Conservation (phyloP, 345 rosid genomes). For the Salix arbutifolia region DNA sequence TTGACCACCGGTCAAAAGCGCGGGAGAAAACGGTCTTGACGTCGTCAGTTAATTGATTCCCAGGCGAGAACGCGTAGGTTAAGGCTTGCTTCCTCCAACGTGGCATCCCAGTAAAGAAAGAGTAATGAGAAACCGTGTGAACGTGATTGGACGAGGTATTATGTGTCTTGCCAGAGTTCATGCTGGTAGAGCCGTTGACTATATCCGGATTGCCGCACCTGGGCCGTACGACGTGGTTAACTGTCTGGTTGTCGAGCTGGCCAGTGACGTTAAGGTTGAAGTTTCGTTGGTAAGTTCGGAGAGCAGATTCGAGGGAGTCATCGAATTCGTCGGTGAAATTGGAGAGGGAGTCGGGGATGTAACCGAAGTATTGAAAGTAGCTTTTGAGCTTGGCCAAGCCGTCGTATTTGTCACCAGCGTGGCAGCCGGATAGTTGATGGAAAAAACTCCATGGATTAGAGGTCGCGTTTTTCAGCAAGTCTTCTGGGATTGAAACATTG, state of each 20-base stretch:
- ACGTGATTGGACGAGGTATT: conserved; percentile 18
- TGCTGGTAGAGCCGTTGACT: conserved; percentile 69
- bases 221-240: conserved; percentile 56
- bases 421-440: conserved; percentile 56
- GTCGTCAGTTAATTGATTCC: conserved; percentile 37
- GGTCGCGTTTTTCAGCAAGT: conserved; percentile 10
- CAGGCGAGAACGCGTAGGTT: conserved; percentile 63
- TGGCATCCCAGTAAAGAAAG: conserved; percentile 68
- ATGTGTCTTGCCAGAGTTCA: conserved; percentile 58
- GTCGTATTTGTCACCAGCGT: conserved; percentile 43
- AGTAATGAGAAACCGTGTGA: conserved; percentile 57
- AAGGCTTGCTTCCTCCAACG: conserved; percentile 62
- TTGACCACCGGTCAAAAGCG: conserved; percentile 73
- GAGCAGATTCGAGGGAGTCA: conserved; percentile 48
- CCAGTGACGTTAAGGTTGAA: conserved; percentile 75
- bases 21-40: conserved; percentile 56
- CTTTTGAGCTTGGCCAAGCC: conserved; percentile 68
- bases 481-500: conserved; percentile 7
- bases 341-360: conserved; percentile 34
- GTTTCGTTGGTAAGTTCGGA: conserved; percentile 66
- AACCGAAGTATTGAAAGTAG: conserved; percentile 75
- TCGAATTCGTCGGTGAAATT: conserved; percentile 76
- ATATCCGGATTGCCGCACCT: conserved; percentile 90
- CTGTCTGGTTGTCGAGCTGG: conserved; percentile 55
- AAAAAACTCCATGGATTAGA: conserved; percentile 61